Percentiles rank a stretch among this genome's conserved stretches.
phyloP scores from a whole-genome alignment of 805 yeast genomes.

The Candida stauntonica region DNA sequence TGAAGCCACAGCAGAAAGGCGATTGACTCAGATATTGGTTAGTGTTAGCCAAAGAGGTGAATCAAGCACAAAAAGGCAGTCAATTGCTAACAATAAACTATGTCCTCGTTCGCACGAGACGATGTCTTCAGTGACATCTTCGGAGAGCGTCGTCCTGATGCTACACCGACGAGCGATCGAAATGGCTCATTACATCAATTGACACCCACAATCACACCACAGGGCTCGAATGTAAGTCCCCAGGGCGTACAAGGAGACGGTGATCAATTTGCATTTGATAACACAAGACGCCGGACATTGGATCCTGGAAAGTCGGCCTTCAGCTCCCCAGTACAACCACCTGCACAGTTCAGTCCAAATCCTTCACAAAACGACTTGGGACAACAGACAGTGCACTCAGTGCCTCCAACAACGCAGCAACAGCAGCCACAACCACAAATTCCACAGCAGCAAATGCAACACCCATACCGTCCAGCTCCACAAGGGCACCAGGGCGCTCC shows the following conservation, averaged over 20 bases:
- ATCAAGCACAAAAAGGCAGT: too few relatives aligned
- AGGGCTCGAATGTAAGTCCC: neutral
- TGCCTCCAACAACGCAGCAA: conserved; percentile 1
- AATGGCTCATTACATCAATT: too few relatives aligned
- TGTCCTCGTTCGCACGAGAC: conserved; percentile 21
- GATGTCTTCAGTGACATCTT: conserved; percentile 30
- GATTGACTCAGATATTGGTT: too few relatives aligned
- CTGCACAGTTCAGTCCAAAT: neutral
- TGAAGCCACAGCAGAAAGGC: too few relatives aligned
- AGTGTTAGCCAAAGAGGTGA: too few relatives aligned
- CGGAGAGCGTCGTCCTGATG: conserved; percentile 26
- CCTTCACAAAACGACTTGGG: conserved; percentile 5
- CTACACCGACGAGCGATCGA: conserved; percentile 3
- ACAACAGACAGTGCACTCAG: conserved; percentile 4
- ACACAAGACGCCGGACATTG: conserved; percentile 4
- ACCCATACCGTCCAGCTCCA: neutral
- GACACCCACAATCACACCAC: conserved; percentile 1
- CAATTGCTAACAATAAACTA: neutral
- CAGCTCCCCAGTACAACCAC: neutral
- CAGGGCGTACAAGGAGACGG: neutral
- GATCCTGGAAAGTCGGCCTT: conserved; percentile 11
- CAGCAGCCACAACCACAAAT: conserved; percentile 7
- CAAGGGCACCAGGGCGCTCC: conserved; percentile 2
- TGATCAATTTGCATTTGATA: conserved; percentile 7
- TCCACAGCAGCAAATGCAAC: neutral